Evolutionary conservation across 768 basidiomycete species (phyloP).

Genomic region (Podaxis sp.): DNA sequence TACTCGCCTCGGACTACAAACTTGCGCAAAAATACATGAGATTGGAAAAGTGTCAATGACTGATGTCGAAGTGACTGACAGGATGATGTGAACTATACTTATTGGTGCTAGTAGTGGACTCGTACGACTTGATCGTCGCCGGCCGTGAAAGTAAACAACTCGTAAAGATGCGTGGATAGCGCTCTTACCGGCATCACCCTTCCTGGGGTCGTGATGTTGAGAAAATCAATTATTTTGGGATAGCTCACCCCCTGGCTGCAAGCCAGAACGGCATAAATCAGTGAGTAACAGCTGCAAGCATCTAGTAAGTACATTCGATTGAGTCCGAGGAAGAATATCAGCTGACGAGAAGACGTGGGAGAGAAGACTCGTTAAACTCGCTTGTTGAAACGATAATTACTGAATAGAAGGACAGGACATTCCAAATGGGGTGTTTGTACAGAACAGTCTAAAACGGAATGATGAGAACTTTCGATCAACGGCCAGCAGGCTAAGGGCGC

Average conservation of each 20-base stretch:
- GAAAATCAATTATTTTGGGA: constrained; percentile 1
- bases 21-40: not conserved
- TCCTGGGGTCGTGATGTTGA: not conserved
- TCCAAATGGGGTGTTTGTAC: not conserved
- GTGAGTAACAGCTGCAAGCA: not conserved
- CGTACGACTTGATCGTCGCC: not conserved
- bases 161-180: too few relatives aligned
- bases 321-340: not conserved
- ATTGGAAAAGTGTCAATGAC: not conserved
- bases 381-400: not conserved
- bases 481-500: not conserved
- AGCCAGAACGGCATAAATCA: not conserved
- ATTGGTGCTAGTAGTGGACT: not conserved
- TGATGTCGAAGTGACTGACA: not conserved
- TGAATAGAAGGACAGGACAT: not conserved
- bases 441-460: not conserved
- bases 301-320: not conserved
- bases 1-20: not conserved
- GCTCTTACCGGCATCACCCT: not conserved
- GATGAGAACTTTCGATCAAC: not conserved
- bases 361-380: not conserved
- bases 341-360: constrained; percentile 7
- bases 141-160: not conserved
- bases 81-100: not conserved
- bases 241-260: not conserved